phyloP scores from a whole-genome alignment of 1,284 basidiomycete genomes.

The Moesziomyces aphidis region DNA sequence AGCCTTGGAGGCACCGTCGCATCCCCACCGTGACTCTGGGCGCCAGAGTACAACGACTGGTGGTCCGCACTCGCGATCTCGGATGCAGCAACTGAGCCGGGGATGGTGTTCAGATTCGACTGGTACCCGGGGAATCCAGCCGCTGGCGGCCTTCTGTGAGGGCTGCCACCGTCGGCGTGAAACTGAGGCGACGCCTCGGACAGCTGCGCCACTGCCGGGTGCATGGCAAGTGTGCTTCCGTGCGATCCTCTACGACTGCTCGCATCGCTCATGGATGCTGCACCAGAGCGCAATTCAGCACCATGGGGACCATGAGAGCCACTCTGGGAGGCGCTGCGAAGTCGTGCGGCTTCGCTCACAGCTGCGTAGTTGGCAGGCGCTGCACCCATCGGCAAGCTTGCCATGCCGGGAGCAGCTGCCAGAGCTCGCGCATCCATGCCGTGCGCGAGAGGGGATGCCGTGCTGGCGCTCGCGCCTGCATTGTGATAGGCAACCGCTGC shows the following conservation, averaged over 20 bases:
- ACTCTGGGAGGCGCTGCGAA: constrained; percentile 12
- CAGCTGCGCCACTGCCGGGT: constrained; percentile 4
- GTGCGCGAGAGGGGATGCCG: constrained; percentile 1
- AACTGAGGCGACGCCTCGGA: constrained; percentile 9
- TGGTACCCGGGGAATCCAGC: constrained; percentile 16
- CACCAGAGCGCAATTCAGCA: constrained; percentile 11
- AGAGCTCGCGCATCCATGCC: constrained; percentile 6
- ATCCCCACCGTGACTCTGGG: constrained; percentile 1
- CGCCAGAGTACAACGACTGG: constrained; percentile 22
- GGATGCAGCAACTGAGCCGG: constrained; percentile 28
- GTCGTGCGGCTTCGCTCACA: constrained; percentile 18
- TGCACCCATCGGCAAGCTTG: constrained; percentile 24
- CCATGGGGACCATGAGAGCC: not conserved
- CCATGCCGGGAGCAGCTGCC: constrained; percentile 2
- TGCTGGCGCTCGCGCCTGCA: not conserved
- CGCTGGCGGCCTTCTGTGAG: constrained; percentile 15
- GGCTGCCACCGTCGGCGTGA: constrained; percentile 8
- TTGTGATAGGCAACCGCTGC: constrained; percentile 23
- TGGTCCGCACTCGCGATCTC: constrained; percentile 25
- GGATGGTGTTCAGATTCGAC: constrained; percentile 26
- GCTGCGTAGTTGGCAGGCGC: constrained; percentile 24
- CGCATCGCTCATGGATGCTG: constrained; percentile 6
- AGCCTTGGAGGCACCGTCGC: constrained; percentile 20
- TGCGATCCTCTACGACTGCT: constrained; percentile 25
- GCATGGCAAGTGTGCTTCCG: constrained; percentile 13